Evolutionary conservation across 805 yeast species (phyloP).

Genomic region (Ogataea pini): DNA sequence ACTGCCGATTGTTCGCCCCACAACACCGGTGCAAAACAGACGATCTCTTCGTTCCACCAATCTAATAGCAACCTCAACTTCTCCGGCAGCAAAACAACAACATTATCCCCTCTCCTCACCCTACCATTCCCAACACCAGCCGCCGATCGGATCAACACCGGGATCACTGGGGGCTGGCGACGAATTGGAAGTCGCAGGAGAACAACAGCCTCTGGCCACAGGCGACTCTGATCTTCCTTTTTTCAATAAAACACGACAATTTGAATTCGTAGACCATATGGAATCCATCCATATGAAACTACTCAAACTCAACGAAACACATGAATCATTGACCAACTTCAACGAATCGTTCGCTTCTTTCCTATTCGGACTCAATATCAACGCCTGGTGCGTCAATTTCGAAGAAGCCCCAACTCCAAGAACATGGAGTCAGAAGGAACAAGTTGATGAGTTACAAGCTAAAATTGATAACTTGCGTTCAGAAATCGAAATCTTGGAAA

Average conservation of each 20-base stretch:
- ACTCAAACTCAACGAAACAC: slow-evolving; percentile 56
- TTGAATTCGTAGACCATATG: slow-evolving; percentile 21
- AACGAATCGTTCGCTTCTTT: slow-evolving; percentile 76
- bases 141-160: slow-evolving; percentile 16
- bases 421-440: slow-evolving; percentile 24
- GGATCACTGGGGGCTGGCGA: slow-evolving; percentile 16
- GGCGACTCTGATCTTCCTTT: slow-evolving; percentile 26
- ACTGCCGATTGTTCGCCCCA: slow-evolving; percentile 25
- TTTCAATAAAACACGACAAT: slow-evolving; percentile 20
- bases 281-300: slow-evolving; percentile 53
- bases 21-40: slow-evolving; percentile 21
- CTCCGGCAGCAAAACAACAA: slow-evolving; percentile 20
- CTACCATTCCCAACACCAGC: slow-evolving; percentile 18
- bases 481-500: slow-evolving; percentile 16
- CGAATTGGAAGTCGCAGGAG: neutral
- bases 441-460: slow-evolving; percentile 19
- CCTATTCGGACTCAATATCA: slow-evolving; percentile 75
- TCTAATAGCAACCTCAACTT: slow-evolving; percentile 18
- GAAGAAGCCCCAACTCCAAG: slow-evolving; percentile 32
- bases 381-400: slow-evolving; percentile 87
- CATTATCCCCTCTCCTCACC: slow-evolving; percentile 27
- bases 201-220: neutral
- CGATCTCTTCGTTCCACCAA: slow-evolving; percentile 19
- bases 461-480: slow-evolving; percentile 21
- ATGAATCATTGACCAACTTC: slow-evolving; percentile 61